Evolutionary conservation across 768 basidiomycete species (phyloP), one percentile per base, ranked within the genome.

Genomic region (Cystobasidiopsis lactophilus): DNA sequence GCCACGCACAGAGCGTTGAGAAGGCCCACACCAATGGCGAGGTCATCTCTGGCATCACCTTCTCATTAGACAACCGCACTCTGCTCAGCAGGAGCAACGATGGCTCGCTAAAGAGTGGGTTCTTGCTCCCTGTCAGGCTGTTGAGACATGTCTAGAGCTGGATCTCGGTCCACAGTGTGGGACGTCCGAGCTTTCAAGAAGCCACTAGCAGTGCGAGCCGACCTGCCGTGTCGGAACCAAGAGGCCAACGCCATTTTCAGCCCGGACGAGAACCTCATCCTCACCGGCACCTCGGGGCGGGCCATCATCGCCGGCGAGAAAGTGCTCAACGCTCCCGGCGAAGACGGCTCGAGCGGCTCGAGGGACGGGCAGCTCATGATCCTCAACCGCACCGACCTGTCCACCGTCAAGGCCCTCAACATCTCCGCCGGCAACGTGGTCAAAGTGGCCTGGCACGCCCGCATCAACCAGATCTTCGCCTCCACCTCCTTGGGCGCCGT

Each of bases 401-500:
- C 73, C 52, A 75, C 57, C 40, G 54, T 57, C 16, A 21, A 51
- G 39, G 31, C 38, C 35, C 35, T 58, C 18, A 53, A 43, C 27
- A 56, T 71, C 38, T 67, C 65, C 4, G 62, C 65, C 39, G 66
- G 67, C 18, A 60, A 57, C 33, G 86, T 93, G 10, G 83, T 98
- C 52, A 82, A 79, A 63, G 83, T 95, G 2, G 68, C 74, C 26
- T 98, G 93, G 93, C 93, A 95, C 69, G 77, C 84, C 5, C 85
- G 83, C 68, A 96, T 98, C 72, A 98, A 98, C 70, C 85, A 93
- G 74, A 83, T 98, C 62, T 71, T 95, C 54, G 74, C 82, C 37
- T 83, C 86, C 2, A 73, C 88, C 43, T 81, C 93, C 16, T 83
- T 78, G 56, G 93, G 93, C 21, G 74, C 80, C 58, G 77, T 95